Base-by-base conservation (phyloP, 306 rosid species). In the Inga laurina region DNA sequence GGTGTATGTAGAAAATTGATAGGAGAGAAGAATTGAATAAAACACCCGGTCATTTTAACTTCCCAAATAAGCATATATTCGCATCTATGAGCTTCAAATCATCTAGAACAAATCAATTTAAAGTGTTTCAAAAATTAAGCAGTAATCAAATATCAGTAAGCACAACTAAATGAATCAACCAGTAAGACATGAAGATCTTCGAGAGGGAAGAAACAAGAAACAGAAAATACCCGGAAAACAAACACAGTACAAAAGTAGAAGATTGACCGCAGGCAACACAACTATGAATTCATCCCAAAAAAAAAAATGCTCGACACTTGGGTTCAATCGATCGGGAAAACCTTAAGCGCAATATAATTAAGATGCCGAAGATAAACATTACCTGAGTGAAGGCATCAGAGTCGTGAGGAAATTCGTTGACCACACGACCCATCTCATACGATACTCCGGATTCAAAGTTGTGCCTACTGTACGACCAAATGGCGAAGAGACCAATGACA, bases 371-470 rank as follows among this genome's bases (percentile, higher is more conserved):
- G 35, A 48, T 12, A 51, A 24, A 15, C 43, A 15, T 30, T 62
- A 92, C 98, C 99, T 96, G 99, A 59, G 98, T 96, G 84, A 92
- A 92, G 78, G 99, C 99, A 32, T 64, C n/a, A 37, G 93, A 92
- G 46, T 96, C 99, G 64, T 96, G 99, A 85, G 96, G 94, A 74
- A 91, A 93, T 79, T 83, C 94, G 74, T 96, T 89, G 84, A 96
- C 92, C 18, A 96, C 97, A 30, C 91, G 86, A 85, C 87, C 85
- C 8, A 86, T 90, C 35, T 91, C 88, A 56, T 65, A 84, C 7
- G 82, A 87, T 77, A 48, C 72, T 2, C 1, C 52, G 41, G 35
- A 22, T 15, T n/a, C 75, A 69, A 85, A 39, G 4, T 44, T 82
- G 27, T 78, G 84, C 85, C 83, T 82, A 46, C 44, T 69, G 87